These are phyloP conservation scores for Saccharomyces hybrid DNA, from an alignment of 1,139 yeast species.

Conservation along the genomic window DNA sequence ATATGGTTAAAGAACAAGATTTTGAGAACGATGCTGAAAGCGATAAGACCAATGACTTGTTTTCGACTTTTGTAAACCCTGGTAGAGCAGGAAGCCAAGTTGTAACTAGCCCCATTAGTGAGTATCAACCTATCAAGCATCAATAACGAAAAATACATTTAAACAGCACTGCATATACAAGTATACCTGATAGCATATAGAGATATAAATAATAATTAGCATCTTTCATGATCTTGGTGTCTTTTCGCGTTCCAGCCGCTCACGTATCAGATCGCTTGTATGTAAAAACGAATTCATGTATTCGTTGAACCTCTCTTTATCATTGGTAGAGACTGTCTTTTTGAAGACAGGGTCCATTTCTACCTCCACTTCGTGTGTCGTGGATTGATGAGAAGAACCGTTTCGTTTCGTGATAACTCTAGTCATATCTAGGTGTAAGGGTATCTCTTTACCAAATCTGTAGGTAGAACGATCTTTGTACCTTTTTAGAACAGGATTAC, in stretches of 20 bases:
- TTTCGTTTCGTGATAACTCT: neutral
- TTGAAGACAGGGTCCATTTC: neutral
- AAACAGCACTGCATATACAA: neutral
- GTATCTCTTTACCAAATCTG: neutral
- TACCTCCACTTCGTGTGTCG: neutral
- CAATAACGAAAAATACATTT: neutral
- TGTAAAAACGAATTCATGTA: neutral
- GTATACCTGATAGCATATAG: neutral
- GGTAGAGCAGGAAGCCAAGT: neutral
- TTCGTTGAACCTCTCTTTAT: neutral
- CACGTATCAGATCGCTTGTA: neutral
- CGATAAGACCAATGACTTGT: conserved; percentile 10
- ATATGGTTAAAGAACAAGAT: conserved; percentile 4
- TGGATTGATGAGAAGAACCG: neutral
- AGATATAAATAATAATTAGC: neutral
- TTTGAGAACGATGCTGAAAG: neutral
- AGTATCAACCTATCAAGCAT: neutral
- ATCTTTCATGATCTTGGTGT: neutral
- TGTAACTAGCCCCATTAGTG: neutral
- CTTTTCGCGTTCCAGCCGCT: neutral
- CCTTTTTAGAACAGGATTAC: neutral
- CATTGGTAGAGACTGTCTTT: neutral
- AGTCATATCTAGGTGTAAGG: neutral
- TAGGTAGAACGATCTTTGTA: neutral
- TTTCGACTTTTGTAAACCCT: conserved; percentile 10